Conservation (phyloP, 73 alveolate genomes). For the Paramecium sonneborni region DNA sequence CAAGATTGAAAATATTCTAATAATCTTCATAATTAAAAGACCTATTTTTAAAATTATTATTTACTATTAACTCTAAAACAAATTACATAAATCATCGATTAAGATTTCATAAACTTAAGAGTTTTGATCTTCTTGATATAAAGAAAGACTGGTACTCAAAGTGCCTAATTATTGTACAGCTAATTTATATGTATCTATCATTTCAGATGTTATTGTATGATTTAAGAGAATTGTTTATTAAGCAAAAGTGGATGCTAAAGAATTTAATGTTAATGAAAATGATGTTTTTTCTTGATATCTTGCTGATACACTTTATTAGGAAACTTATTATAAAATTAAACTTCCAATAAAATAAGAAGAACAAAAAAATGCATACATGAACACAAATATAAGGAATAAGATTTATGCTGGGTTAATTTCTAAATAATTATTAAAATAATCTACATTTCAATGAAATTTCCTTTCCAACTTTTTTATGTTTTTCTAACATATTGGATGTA, state of each 20-base stretch:
- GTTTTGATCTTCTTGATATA: background rate
- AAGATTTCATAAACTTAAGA: background rate
- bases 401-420: background rate
- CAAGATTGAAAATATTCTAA: background rate
- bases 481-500: background rate
- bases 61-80: background rate
- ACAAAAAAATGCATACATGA: background rate
- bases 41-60: background rate
- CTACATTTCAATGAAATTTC: background rate
- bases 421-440: background rate
- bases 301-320: background rate
- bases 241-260: background rate
- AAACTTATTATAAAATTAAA: background rate
- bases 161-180: background rate
- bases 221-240: background rate
- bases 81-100: background rate
- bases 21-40: no score
- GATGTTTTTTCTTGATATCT: background rate
- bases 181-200: background rate
- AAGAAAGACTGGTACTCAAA: background rate
- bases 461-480: background rate
- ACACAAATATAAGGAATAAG: background rate
- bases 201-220: background rate
- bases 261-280: background rate
- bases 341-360: background rate